Conservation (phyloP, 345 rosid genomes). For the Citropsis articulata region DNA sequence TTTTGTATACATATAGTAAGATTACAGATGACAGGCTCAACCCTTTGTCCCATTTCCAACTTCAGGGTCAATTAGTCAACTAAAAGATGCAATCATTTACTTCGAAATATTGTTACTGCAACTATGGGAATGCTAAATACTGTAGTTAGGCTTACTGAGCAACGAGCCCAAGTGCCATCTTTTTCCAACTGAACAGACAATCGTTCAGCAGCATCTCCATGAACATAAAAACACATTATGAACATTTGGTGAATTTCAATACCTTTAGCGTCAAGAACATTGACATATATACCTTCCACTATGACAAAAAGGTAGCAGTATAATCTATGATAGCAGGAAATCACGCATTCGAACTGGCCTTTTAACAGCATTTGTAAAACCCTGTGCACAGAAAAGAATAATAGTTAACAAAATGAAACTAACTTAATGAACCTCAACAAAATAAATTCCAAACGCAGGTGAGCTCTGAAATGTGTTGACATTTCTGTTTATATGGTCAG, state of each 20-base stretch:
- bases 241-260: neutral
- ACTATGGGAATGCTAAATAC: too few species aligned
- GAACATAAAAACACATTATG: neutral
- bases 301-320: neutral
- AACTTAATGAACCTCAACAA: neutral
- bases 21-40: neutral
- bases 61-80: too few species aligned
- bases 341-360: constrained; percentile 83
- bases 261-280: neutral
- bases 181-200: neutral
- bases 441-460: neutral
- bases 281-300: neutral
- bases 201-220: neutral
- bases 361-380: constrained; percentile 89
- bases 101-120: too few species aligned
- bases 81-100: too few species aligned
- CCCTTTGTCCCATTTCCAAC: too few species aligned
- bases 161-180: neutral
- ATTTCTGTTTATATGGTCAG: neutral
- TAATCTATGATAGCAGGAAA: constrained; percentile 41
- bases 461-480: neutral
- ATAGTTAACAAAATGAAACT: neutral
- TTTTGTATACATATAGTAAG: neutral
- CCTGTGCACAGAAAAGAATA: constrained; percentile 38
- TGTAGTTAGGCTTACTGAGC: neutral